Conservation (phyloP, 2,329 filamentous ascomycete genomes). For the Ceratocystis alfenasii region DNA sequence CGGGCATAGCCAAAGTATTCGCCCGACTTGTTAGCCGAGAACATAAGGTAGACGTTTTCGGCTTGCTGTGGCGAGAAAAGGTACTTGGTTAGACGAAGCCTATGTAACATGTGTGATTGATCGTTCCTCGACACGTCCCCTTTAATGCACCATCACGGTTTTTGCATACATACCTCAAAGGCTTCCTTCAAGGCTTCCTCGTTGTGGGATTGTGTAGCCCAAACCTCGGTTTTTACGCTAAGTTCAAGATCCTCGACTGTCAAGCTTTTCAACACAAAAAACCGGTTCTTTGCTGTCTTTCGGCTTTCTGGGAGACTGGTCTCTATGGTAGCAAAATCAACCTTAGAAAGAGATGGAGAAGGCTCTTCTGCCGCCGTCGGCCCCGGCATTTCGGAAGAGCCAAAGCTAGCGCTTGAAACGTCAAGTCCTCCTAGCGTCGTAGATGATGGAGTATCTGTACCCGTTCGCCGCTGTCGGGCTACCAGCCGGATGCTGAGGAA, state of each 20-base stretch:
- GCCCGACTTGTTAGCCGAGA: conserved; percentile 93
- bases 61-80: conserved; percentile 42
- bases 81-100: not conserved
- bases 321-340: not conserved
- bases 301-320: not conserved
- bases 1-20: conserved; percentile 93
- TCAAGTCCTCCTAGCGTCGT: not conserved
- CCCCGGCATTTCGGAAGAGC: not conserved
- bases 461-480: conserved; percentile 59
- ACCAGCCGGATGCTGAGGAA: conserved; percentile 80
- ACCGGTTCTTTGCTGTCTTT: conserved; percentile 38
- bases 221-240: conserved; percentile 76
- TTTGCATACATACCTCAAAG: conserved; percentile 50
- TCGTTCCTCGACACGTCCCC: too few relatives aligned
- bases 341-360: not conserved
- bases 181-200: conserved; percentile 73
- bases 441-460: not conserved
- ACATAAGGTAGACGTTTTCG: conserved; percentile 81
- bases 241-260: conserved; percentile 82
- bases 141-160: not conserved
- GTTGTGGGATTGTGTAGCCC: conserved; percentile 92
- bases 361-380: not conserved
- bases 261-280: conserved; percentile 86
- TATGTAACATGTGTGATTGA: not conserved
- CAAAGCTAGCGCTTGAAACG: not conserved